Base-by-base conservation (phyloP, 1,284 basidiomycete species). In the Leccinum fallax region DNA sequence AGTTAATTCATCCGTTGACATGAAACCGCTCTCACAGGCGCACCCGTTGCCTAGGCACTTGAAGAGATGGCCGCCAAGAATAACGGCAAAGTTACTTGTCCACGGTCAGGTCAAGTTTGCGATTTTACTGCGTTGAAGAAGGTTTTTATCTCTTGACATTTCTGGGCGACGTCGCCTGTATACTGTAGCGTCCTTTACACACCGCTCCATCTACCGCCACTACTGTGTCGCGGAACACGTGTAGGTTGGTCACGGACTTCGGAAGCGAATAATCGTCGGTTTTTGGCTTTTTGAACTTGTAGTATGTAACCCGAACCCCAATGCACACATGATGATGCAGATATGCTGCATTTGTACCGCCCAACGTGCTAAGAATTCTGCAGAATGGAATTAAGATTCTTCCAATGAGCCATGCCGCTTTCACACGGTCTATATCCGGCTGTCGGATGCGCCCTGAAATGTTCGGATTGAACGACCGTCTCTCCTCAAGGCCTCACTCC, bases 31-130 rank as follows among this genome's bases (percentile, higher is more conserved):
- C 60, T 73, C 7, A 71, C 43, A n/a, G 19, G 13, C n/a, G 16
- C n/a, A 53, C 53, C 32, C 32, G 52, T 60, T 48, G 8, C 46
- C 34, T 34, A 95, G 92, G 93, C 90, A 2, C 79, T 97, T 60
- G 83, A 90, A 67, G 89, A 93, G 48, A 93, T 97, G 87, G 92
- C 94, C 0, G 80, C 85, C 19, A 86, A 85, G 75, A 89, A 92
- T 68, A 81, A 83, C 55, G 91, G 88, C 9, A 79, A 82, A 48
- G 90, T 98, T 21, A 90, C 81, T 16, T 97, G 95, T 73, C 96
- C 95, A 1, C 80, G 89, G 43, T 93, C 93, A 1, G 84, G 85
- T 24, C 79, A 85, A 57, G 80, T 78, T 15, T 94, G 88, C 69
- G 79, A 84, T 15, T 90, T 92, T 68, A 76, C 77, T 8, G 83